phyloP scores from a whole-genome alignment of 2,329 filamentous ascomycete species.

The Ceratocystis diversiconidia region DNA sequence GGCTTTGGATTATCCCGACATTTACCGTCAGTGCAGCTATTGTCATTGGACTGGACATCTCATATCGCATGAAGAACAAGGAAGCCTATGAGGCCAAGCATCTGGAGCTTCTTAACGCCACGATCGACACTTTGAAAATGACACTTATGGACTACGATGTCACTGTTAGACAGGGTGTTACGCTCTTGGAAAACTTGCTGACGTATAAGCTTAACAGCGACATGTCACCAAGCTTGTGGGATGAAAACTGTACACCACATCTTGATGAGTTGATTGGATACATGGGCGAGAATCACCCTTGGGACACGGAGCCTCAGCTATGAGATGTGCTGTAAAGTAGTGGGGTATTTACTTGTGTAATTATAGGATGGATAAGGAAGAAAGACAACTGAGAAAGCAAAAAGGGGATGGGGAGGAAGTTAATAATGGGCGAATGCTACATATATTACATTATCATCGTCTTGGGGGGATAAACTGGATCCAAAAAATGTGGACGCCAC shows the following conservation, averaged over 20 bases:
- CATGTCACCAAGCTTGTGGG: neutral
- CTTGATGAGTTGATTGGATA: neutral
- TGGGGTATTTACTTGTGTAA: neutral
- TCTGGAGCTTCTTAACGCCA: constrained; percentile 10
- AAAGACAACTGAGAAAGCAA: neutral
- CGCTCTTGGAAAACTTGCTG: constrained; percentile 2
- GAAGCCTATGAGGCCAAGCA: constrained; percentile 9
- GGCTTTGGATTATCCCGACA: constrained; percentile 18
- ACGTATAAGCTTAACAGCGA: neutral
- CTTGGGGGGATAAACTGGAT: no score
- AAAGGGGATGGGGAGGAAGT: neutral
- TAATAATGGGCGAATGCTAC: neutral
- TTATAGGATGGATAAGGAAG: neutral
- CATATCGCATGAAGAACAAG: constrained; percentile 12
- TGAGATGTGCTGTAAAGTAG: neutral
- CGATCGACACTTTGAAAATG: constrained; percentile 2
- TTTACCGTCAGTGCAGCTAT: constrained; percentile 16
- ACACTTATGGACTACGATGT: constrained; percentile 8
- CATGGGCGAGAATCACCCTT: neutral
- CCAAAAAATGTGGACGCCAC: no score
- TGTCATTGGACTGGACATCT: constrained; percentile 16
- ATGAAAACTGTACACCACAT: neutral
- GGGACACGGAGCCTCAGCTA: neutral
- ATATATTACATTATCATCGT: neutral
- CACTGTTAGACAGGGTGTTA: constrained; percentile 8